These are phyloP conservation scores for Actinomortierella wolfii DNA, from an alignment of 371 early-diverging fungal species.

Conservation along the genomic window DNA sequence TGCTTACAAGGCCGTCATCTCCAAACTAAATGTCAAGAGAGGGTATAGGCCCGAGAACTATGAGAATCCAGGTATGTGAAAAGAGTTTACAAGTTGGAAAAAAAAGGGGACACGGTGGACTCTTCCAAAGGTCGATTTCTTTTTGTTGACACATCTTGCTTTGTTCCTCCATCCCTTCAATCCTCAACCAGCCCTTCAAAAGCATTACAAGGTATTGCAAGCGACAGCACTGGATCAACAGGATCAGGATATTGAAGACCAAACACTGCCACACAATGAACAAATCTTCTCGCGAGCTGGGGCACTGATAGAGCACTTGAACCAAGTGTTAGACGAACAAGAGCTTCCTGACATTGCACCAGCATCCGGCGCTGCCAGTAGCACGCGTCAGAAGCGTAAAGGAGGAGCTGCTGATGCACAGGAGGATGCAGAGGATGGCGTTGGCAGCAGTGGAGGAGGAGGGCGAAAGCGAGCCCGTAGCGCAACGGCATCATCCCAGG, in stretches of 20 bases:
- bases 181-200: conserved; percentile 56
- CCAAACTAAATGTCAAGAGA: conserved; percentile 52
- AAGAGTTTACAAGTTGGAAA: background rate
- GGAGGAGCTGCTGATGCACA: too few relatives aligned
- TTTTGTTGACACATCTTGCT: background rate
- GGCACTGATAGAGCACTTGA: too few relatives aligned
- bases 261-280: conserved; percentile 37
- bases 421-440: too few relatives aligned
- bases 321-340: too few relatives aligned
- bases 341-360: too few relatives aligned
- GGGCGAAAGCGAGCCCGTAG: too few relatives aligned
- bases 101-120: too few relatives aligned
- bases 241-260: conserved; percentile 44
- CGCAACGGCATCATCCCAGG: too few relatives aligned
- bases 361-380: too few relatives aligned
- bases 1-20: conserved; percentile 48
- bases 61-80: conserved; percentile 64
- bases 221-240: conserved; percentile 58
- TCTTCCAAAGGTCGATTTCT: too few relatives aligned
- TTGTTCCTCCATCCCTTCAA: background rate
- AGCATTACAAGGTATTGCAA: conserved; percentile 65
- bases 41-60: conserved; percentile 54
- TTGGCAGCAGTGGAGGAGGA: too few relatives aligned
- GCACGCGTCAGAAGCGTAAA: too few relatives aligned
- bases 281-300: conserved; percentile 12